A percentile compares a stretch with the other conserved stretches of the same genome.
phyloP scores from a whole-genome alignment of 2,329 filamentous ascomycete genomes.

The Ambrosiella cleistominuta region DNA sequence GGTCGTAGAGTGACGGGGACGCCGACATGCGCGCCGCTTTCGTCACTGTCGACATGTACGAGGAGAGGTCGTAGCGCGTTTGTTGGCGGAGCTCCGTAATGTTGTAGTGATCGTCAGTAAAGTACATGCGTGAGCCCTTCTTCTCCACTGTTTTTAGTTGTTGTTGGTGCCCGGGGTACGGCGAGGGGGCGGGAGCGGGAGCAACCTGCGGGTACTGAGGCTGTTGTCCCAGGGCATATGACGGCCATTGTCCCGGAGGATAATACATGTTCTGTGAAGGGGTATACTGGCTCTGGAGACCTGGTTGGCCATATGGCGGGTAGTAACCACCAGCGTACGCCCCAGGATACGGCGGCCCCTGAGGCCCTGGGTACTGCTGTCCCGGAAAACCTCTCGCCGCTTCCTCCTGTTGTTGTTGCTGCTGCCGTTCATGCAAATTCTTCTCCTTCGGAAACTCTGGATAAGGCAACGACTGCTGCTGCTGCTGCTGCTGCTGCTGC shows the following conservation, averaged over 20 bases:
- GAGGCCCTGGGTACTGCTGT: background rate
- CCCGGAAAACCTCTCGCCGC: background rate
- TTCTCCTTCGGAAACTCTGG: no score
- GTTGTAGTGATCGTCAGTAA: slow-evolving; percentile 3
- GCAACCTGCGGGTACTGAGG: background rate
- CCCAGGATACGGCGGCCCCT: background rate
- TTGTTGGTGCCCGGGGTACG: background rate
- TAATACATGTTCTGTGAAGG: background rate
- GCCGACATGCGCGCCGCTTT: background rate
- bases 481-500: background rate
- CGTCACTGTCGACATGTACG: slow-evolving; percentile 1
- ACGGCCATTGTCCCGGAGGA: background rate
- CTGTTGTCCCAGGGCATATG: background rate
- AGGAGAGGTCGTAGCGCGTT: background rate
- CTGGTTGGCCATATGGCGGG: background rate
- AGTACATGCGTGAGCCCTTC: background rate
- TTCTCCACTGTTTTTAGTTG: background rate
- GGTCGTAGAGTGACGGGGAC: background rate
- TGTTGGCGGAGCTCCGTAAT: slow-evolving; percentile 3
- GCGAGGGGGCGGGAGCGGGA: background rate
- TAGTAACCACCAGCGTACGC: background rate
- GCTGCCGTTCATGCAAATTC: background rate
- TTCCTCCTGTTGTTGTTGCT: background rate
- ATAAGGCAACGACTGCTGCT: background rate
- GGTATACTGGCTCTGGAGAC: background rate